phyloP scores from a whole-genome alignment of 1,284 basidiomycete species.

The Puccinia sorghi region DNA sequence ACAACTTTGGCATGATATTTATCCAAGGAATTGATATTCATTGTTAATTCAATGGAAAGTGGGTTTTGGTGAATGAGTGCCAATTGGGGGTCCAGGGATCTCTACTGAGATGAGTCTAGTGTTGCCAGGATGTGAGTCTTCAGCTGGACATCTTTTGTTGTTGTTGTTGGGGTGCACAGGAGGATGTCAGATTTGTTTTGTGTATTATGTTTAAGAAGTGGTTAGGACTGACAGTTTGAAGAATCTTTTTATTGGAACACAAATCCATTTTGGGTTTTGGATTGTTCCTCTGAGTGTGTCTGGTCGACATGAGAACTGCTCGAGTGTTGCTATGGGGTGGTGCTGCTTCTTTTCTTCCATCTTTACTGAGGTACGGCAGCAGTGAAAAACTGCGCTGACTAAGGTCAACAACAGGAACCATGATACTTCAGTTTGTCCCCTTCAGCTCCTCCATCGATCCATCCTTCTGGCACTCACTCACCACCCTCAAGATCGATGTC shows the following conservation, averaged over 20 bases:
- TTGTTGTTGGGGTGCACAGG: too few species aligned
- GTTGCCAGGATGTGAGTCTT: too few species aligned
- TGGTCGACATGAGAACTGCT: not conserved
- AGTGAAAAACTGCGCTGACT: not conserved
- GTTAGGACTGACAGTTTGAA: conserved; percentile 10
- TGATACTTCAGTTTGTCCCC: conserved; percentile 75
- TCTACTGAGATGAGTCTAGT: too few species aligned
- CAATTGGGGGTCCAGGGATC: too few species aligned
- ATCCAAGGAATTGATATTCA: too few species aligned
- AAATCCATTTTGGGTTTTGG: conserved; percentile 20
- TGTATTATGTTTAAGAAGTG: not conserved
- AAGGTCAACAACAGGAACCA: not conserved
- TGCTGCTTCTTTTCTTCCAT: not conserved
- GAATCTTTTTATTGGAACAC: not conserved
- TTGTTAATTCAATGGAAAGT: too few species aligned
- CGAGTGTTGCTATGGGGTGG: not conserved
- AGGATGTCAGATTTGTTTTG: not conserved
- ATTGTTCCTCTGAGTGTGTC: conserved; percentile 8
- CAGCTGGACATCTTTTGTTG: too few species aligned
- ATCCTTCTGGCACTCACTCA: conserved; percentile 88
- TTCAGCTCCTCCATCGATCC: conserved; percentile 84
- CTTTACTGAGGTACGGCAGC: not conserved
- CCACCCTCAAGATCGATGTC: conserved; percentile 84
- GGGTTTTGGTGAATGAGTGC: too few species aligned
- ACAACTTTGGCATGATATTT: too few species aligned